Evolutionary conservation across 148 eudicot species (phyloP), one percentile per base, ranked within the genome.

Genomic region (Fagopyrum tataricum): DNA sequence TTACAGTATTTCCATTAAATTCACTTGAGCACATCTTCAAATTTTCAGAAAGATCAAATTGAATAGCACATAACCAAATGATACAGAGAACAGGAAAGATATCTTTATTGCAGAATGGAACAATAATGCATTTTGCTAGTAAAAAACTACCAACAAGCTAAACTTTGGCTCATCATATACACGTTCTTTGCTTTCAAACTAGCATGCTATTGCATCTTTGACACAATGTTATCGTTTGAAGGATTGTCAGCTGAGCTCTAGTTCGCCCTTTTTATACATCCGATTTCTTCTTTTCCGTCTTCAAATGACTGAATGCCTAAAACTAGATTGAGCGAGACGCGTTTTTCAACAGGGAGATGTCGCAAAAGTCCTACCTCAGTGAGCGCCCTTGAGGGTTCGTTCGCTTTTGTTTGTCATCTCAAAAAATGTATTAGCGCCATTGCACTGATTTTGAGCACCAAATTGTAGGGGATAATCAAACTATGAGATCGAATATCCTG

Each of bases 361-460:
- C 17, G 4, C 24, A 61, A 26, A 26, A 6, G 40, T 61, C 11
- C 67, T 2, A 31, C 67, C n/a, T 12, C 67, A 61, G 39, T 12
- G 41, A 61, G 41, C n/a, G 41, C 41, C 67, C 67, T 61, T 61
- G 67, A 61, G 67, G 67, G 18, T 61, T 61, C 13, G 12, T 61
- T 61, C 5, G 12, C 31, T 41, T 14, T 64, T 39, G 20, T 5
- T 17, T 44, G 72, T 70, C 72, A 70, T 70, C 72, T 70, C 51
- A 70, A 8, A 6, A 43, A 70, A 11, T 42, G 31, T 42, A 42
- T 3, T 13, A 70, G 52, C 37, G 7, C 4, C 48, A 9, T 23
- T 70, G 52, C 49, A 4, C 31, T 43, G 72, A 46, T 12, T 43
- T 49, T 70, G 37, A 70, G 72, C 18, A 39, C 49, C 72, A 70